Evolutionary conservation across 805 yeast genomes (phyloP), one percentile per base, ranked within the genome.

Genomic region (Priceomyces carsonii): DNA sequence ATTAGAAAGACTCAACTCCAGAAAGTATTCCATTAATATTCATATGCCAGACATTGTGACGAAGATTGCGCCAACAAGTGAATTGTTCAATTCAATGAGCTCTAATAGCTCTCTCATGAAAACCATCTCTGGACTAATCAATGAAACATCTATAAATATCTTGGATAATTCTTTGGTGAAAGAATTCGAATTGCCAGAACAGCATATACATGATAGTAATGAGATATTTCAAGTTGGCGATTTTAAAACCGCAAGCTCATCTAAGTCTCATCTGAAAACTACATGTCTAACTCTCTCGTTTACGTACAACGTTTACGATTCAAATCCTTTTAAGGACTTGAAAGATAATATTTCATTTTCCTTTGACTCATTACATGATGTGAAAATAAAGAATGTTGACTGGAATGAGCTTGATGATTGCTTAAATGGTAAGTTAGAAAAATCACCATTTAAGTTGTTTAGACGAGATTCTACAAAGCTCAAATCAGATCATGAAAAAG

Each of bases 31-130:
- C 4, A 32, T 71, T 8, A 61, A 65, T 35, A 36, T 72, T 6
- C 77, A 72, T 44, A 43, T 72, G 6, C 71, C 74, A 3, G 77
- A 72, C 44, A 34, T 67, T 4, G 61, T 61, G 7, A 49, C 71
- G 1, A 57, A 48, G 31, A 22, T 69, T 4, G 14, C 55, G 2
- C 75, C 75, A 1, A 45, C 42, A 15, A 47, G 57, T 16, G 33
- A 39, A 4, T 22, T 52, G 2, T 53, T 58, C 33, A 36, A 38
- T 15, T 39, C 19, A 18, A 22, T 40, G 20, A 36, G 26, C 15
- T 29, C 43, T 22, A 27, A 32, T 15, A 26, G 47, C 29, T 14
- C 18, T 33, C 14, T 18, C 29, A 22, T 45, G 47, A 27, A 35
- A 23, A 32, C 47, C 3, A 20, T 46, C 8, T 15, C 26, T 10